phyloP scores from a whole-genome alignment of 495 filamentous ascomycete genomes.

The Geoglossum glabrum region DNA sequence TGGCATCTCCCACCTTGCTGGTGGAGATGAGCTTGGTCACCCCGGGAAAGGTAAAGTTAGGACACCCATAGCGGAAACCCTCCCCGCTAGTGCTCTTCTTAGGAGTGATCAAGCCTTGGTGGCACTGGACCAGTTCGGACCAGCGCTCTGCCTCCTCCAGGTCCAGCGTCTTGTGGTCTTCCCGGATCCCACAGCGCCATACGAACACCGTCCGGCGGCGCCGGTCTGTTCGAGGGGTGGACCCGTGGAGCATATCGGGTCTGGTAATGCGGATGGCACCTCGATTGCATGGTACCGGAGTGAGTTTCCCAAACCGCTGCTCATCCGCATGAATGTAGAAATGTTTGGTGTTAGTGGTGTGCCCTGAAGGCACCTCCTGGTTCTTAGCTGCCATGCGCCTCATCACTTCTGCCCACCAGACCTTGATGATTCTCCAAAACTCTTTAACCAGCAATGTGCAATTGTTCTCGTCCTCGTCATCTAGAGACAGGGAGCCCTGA shows the following conservation, averaged over 20 bases:
- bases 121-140: not conserved
- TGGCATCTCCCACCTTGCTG: not conserved
- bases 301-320: not conserved
- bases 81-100: not conserved
- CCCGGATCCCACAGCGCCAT: not conserved
- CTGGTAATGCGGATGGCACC: not conserved
- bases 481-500: not conserved
- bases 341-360: not conserved
- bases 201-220: not conserved
- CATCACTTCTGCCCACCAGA: not conserved
- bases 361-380: not conserved
- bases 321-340: not conserved
- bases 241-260: not conserved
- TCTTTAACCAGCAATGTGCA: not conserved
- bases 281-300: not conserved
- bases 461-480: not conserved
- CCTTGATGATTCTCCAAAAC: not conserved
- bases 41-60: not conserved
- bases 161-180: not conserved
- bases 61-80: not conserved
- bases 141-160: not conserved
- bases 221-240: not conserved
- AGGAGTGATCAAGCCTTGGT: not conserved
- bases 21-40: not conserved
- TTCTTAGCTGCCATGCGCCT: not conserved